These are phyloP conservation scores for Pisolithus tinctorius DNA, from an alignment of 768 basidiomycete genomes.

Conservation along the genomic window DNA sequence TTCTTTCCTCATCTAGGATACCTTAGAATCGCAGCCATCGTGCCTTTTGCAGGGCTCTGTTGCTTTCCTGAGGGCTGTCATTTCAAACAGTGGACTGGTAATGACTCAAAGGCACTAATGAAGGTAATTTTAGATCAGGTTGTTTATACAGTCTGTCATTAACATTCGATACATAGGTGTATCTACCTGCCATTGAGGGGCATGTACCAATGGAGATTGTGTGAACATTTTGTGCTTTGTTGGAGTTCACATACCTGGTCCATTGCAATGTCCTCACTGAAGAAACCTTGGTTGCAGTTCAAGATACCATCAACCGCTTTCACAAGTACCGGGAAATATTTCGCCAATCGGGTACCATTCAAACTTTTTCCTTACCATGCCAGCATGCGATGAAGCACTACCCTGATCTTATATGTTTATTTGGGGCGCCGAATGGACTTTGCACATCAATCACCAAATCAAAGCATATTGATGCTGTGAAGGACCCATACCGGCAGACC, in stretches of 20 bases:
- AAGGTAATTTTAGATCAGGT: constrained; percentile 19
- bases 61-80: constrained; percentile 19
- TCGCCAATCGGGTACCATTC: neutral
- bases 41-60: constrained; percentile 12
- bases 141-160: neutral
- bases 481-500: constrained; percentile 27
- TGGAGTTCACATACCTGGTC: constrained; percentile 23
- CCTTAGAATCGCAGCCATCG: constrained; percentile 10
- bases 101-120: constrained; percentile 34
- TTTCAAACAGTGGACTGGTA: constrained; percentile 15
- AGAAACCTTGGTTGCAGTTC: constrained; percentile 5
- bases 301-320: constrained; percentile 7
- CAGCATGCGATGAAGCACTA: constrained; percentile 17
- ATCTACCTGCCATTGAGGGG: constrained; percentile 18
- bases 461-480: constrained; percentile 30
- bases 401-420: constrained; percentile 5
- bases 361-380: constrained; percentile 9
- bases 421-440: constrained; percentile 16
- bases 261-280: constrained; percentile 6
- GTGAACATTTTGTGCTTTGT: constrained; percentile 12
- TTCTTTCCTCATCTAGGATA: neutral
- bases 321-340: constrained; percentile 10
- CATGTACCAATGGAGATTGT: constrained; percentile 17
- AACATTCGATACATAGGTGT: constrained; percentile 12
- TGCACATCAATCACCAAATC: constrained; percentile 30